Conservation (phyloP, 2,329 filamentous ascomycete species). For the Penicillium sp. region DNA sequence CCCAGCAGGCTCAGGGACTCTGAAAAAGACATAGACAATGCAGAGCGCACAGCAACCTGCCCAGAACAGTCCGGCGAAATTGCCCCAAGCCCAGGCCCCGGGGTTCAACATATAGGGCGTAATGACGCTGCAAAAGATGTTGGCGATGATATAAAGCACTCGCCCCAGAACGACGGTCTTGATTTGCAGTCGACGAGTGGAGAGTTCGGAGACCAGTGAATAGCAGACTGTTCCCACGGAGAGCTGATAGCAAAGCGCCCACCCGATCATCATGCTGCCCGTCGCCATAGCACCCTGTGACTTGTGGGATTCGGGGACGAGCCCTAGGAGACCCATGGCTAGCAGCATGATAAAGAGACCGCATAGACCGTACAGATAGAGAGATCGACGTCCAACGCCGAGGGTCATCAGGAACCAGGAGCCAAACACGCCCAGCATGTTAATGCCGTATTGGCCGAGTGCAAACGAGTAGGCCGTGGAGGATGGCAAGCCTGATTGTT, state of each 20-base stretch:
- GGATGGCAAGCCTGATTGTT: constrained; percentile 56
- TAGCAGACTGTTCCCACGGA: constrained; percentile 89
- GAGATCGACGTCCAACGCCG: constrained; percentile 71
- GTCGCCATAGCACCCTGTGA: constrained; percentile 70
- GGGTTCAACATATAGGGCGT: constrained; percentile 95
- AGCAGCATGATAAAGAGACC: constrained; percentile 75
- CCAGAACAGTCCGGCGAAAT: constrained; percentile 88
- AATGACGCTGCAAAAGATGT: constrained; percentile 76
- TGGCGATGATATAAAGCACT: constrained; percentile 77
- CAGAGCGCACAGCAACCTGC: constrained; percentile 76
- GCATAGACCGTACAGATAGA: constrained; percentile 75
- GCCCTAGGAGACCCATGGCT: constrained; percentile 79
- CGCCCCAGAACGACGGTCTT: constrained; percentile 88
- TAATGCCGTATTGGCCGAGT: constrained; percentile 61
- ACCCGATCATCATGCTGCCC: constrained; percentile 80
- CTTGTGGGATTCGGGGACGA: constrained; percentile 64
- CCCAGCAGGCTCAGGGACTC: constrained; percentile 76
- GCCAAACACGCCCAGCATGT: constrained; percentile 78
- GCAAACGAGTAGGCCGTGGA: constrained; percentile 47
- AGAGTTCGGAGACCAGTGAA: constrained; percentile 82
- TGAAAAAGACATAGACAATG: constrained; percentile 79
- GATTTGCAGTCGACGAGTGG: constrained; percentile 79
- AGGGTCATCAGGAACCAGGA: constrained; percentile 78
- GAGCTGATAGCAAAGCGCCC: constrained; percentile 81
- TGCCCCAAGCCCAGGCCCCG: constrained; percentile 81